Base-by-base conservation (phyloP, 2,329 filamentous ascomycete species). In the Malbranchea zuffiana region DNA sequence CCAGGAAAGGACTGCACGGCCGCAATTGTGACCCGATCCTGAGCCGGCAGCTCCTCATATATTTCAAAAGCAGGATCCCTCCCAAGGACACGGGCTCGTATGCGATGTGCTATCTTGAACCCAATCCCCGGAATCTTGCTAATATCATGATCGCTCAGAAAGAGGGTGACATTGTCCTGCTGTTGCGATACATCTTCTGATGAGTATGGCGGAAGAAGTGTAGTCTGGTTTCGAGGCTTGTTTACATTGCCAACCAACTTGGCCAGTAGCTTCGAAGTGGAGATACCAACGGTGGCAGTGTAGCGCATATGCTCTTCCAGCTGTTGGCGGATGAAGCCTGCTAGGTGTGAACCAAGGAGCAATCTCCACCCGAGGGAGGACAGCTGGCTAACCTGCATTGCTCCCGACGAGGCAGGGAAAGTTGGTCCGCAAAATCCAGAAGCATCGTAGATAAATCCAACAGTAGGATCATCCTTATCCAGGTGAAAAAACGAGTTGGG, bases 211-310 rank as follows among this genome's bases (percentile, higher is more conserved):
- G 81, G 77, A 28, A 93, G 60, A 5, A 96, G 64, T 0, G 82
- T 85, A 0, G 88, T 96, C 58, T 96, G 90, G 43, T 75, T 80
- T 41, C 79, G 78, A 1, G 88, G 88, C 61, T 96, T 96, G 55
- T 95, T 76, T 41, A 80, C 66, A 55, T 76, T 82, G 8, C 88
- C 88, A 6, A 78, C 82, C 10, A 96, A 69, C 58, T 96, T 96
- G 41, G 82, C 77, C 7, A 94, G 67, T 4, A 88, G 60, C 58
- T 96, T 96, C 51, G 80, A 88, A 1, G 84, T 92, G 2, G 86
- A 80, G 15, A 96, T 76, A 3, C 88, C 88, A 27, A 83, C 86
- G 1, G 87, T 88, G 18, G 81, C 81, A 0, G 86, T 94, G 59
- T 88, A 94, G 1, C 85, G 84, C 50, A 78, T 80, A 30, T 84